These are phyloP conservation scores for Penicillium vulpinum DNA, from an alignment of 2,329 filamentous ascomycete genomes.

Conservation along the genomic window DNA sequence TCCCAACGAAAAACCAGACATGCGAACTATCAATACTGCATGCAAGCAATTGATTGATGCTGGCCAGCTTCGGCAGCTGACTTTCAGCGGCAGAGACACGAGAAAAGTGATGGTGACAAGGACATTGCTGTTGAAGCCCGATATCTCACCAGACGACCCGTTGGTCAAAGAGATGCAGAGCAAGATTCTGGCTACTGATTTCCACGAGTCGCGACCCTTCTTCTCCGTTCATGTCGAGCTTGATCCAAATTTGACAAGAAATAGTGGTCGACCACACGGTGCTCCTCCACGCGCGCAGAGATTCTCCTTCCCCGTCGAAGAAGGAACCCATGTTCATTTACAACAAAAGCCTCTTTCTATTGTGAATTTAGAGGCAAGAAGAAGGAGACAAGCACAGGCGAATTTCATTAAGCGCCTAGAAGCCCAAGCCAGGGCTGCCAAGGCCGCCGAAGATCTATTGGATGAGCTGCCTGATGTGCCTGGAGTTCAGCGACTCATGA, in stretches of 20 bases:
- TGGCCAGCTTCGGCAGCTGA: conserved; percentile 54
- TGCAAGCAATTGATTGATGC: conserved; percentile 53
- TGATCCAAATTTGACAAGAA: conserved; percentile 37
- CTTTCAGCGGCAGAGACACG: conserved; percentile 52
- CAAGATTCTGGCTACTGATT: conserved; percentile 49
- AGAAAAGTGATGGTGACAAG: conserved; percentile 53
- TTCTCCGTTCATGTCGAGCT: conserved; percentile 47
- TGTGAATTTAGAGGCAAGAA: conserved; percentile 30
- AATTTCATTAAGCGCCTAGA: conserved; percentile 26
- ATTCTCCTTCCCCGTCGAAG: conserved; percentile 32
- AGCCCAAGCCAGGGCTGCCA: conserved; percentile 7
- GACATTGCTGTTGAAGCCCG: conserved; percentile 50
- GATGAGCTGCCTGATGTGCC: background rate
- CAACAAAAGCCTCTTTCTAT: conserved; percentile 39
- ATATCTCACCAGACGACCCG: conserved; percentile 47
- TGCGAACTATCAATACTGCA: conserved; percentile 52
- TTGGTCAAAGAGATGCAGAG: conserved; percentile 51
- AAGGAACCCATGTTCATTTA: conserved; percentile 37
- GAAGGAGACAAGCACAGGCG: conserved; percentile 26
- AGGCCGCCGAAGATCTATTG: background rate
- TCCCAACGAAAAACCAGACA: conserved; percentile 50
- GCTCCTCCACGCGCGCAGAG: conserved; percentile 12
- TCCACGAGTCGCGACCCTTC: conserved; percentile 39
- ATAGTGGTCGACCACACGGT: conserved; percentile 11
- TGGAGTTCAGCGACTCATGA: conserved; percentile 30